These are phyloP conservation scores for Heliocybe sulcata DNA, from an alignment of 1,284 basidiomycete genomes.

Conservation along the genomic window DNA sequence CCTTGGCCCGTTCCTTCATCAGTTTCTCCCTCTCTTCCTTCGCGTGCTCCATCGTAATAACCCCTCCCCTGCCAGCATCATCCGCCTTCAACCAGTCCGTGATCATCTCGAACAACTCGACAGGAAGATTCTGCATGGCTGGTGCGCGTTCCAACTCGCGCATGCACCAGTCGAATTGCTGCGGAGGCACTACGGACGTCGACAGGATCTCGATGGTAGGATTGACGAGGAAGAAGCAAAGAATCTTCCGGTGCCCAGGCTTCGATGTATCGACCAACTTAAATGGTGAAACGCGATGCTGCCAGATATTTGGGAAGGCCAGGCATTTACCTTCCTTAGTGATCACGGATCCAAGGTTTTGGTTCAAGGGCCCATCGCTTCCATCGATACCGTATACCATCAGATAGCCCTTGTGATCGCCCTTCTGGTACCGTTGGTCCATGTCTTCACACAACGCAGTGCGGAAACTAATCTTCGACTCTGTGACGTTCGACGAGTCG, in stretches of 20 bases:
- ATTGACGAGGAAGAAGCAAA: constrained; percentile 26
- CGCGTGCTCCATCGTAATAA: constrained; percentile 9
- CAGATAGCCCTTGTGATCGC: neutral
- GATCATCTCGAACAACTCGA: neutral
- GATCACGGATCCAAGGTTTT: constrained; percentile 14
- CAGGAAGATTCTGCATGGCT: neutral
- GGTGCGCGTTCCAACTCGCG: constrained; percentile 4
- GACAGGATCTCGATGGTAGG: constrained; percentile 13
- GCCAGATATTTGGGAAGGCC: constrained; percentile 25
- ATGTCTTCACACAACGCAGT: constrained; percentile 7
- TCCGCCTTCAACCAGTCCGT: neutral
- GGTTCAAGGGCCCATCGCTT: constrained; percentile 1
- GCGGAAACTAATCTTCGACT: constrained; percentile 10
- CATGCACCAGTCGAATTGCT: constrained; percentile 16
- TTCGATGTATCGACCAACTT: constrained; percentile 18
- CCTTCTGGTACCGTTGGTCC: neutral
- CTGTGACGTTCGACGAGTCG: constrained; percentile 11
- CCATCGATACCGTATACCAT: neutral
- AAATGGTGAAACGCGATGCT: constrained; percentile 26
- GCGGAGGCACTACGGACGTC: constrained; percentile 12
- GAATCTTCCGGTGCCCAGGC: constrained; percentile 24
- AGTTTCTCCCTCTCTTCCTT: constrained; percentile 9
- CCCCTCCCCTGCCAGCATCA: neutral
- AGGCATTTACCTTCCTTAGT: constrained; percentile 17
- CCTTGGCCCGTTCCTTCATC: constrained; percentile 11